These are phyloP conservation scores for Cinnamomum micranthum DNA, from an alignment of 164 flowering plant genomes.

Conservation along the genomic window DNA sequence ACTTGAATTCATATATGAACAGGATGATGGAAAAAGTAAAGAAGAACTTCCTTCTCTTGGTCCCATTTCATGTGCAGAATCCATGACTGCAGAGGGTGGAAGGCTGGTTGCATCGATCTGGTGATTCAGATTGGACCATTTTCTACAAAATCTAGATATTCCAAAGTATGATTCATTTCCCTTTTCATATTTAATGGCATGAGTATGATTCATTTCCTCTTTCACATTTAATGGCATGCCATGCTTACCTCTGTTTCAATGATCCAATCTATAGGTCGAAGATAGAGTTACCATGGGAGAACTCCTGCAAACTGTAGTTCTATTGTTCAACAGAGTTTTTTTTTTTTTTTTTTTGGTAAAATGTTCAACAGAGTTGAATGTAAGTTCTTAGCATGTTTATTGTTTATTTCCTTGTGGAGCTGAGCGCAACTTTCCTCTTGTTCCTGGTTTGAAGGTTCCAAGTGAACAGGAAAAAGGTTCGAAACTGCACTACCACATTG, in stretches of 20 bases:
- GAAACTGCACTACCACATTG: too few relatives aligned
- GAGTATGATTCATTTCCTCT: constrained; percentile 10
- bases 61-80: constrained; percentile 50
- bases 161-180: constrained; percentile 17
- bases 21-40: constrained; percentile 16
- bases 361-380: background rate
- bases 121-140: constrained; percentile 35
- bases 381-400: background rate
- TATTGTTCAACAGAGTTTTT: background rate
- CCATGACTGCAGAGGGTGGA: constrained; percentile 70
- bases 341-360: too few relatives aligned
- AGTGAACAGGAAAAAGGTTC: background rate
- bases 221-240: background rate
- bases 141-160: constrained; percentile 21
- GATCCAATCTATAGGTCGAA: constrained; percentile 5
- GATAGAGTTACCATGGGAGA: constrained; percentile 1
- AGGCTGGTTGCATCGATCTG: constrained; percentile 41
- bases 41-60: constrained; percentile 17
- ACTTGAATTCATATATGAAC: constrained; percentile 21
- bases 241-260: constrained; percentile 1
- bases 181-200: background rate
- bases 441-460: background rate
- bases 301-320: constrained; percentile 3
- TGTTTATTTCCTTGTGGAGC: background rate
- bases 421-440: background rate